Percentiles rank a stretch among this genome's conserved stretches.
These are phyloP conservation scores for Dendrobium nobile DNA, from an alignment of 106 monocot species.

Conservation along the genomic window DNA sequence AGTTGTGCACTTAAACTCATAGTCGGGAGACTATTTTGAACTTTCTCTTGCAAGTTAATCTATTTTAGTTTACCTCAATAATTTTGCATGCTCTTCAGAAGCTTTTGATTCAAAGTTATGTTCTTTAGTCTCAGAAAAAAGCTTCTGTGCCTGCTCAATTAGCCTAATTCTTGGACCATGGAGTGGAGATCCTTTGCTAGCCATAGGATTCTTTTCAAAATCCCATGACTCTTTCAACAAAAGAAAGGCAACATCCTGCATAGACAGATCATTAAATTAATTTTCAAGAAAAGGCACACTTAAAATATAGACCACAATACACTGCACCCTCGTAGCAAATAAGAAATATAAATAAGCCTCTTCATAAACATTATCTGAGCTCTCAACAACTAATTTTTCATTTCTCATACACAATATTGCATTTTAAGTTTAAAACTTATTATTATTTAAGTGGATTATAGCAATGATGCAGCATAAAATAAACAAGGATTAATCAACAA, in stretches of 20 bases:
- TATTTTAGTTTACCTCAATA: slow-evolving; percentile 60
- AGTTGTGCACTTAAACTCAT: too few relatives aligned
- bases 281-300: background rate
- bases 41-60: background rate
- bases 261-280: background rate
- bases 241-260: slow-evolving; percentile 84
- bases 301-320: background rate
- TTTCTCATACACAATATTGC: background rate
- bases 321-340: background rate
- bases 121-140: slow-evolving; percentile 88
- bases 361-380: background rate
- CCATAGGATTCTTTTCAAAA: slow-evolving; percentile 80
- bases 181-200: slow-evolving; percentile 87
- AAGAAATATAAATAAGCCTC: background rate
- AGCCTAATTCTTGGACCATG: slow-evolving; percentile 83
- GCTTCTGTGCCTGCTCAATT: slow-evolving; percentile 82
- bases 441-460: background rate
- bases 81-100: slow-evolving; percentile 91
- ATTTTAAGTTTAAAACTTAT: background rate
- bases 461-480: background rate
- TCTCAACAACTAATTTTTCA: background rate
- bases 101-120: slow-evolving; percentile 87
- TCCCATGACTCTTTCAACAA: slow-evolving; percentile 88
- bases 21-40: too few relatives aligned
- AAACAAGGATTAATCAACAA: background rate